These are phyloP conservation scores for Epichloe brachyelytri DNA, from an alignment of 2,329 filamentous ascomycete species.

Conservation along the genomic window DNA sequence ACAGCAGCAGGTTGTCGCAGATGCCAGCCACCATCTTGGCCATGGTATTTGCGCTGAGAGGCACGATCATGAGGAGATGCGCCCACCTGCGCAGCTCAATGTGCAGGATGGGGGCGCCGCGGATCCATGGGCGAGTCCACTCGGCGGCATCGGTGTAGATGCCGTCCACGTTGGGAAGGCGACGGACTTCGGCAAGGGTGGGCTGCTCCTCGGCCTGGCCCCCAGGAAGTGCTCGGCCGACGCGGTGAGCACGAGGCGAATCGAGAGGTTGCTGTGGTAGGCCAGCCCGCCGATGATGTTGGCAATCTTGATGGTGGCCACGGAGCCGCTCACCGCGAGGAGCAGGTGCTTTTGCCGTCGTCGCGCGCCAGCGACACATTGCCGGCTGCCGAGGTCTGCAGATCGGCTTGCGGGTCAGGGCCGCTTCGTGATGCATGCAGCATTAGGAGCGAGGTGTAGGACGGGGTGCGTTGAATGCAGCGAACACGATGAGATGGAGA, in stretches of 20 bases:
- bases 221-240: conserved; percentile 63
- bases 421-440: conserved; percentile 1
- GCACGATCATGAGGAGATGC: conserved; percentile 66
- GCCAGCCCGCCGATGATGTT: conserved; percentile 49
- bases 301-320: conserved; percentile 80
- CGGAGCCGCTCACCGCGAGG: conserved; percentile 37
- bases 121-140: conserved; percentile 65
- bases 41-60: conserved; percentile 71
- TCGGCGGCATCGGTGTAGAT: conserved; percentile 79
- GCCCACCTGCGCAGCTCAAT: conserved; percentile 77
- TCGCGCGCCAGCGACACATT: conserved; percentile 19
- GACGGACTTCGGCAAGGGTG: conserved; percentile 41
- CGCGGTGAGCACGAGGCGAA: conserved; percentile 71
- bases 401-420: background rate
- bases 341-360: conserved; percentile 31
- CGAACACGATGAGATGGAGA: too few relatives aligned
- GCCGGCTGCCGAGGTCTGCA: conserved; percentile 14
- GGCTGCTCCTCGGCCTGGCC: conserved; percentile 72
- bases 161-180: conserved; percentile 60
- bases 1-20: conserved; percentile 62
- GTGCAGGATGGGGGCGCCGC: conserved; percentile 72
- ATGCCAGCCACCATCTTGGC: conserved; percentile 74
- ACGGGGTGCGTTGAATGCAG: too few relatives aligned
- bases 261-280: conserved; percentile 46
- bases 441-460: background rate